phyloP scores from a whole-genome alignment of 2,329 filamentous ascomycete genomes.

The Botryotinia globosa region DNA sequence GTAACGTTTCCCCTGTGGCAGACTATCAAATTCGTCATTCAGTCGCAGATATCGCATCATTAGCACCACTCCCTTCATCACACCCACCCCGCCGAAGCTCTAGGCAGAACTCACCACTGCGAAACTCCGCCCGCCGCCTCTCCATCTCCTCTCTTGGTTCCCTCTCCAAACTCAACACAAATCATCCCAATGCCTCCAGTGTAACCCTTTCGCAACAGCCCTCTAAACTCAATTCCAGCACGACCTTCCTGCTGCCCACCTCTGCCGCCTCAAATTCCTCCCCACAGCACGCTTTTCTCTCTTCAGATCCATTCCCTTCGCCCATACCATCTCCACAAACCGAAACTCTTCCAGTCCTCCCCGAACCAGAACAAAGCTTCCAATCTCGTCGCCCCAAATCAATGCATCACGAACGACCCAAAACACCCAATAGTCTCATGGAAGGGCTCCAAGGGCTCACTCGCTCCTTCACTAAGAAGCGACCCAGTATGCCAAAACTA shows the following conservation, averaged over 20 bases:
- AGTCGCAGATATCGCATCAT: conserved; percentile 12
- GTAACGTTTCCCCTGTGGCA: conserved; percentile 1
- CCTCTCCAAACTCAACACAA: conserved; percentile 17
- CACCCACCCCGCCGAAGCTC: conserved; percentile 14
- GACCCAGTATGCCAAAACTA: conserved; percentile 20
- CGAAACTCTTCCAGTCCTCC: not conserved
- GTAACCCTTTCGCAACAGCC: conserved; percentile 9
- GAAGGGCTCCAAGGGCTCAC: conserved; percentile 20
- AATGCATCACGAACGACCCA: conserved; percentile 18
- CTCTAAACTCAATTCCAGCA: conserved; percentile 1
- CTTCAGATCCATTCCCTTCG: conserved; percentile 32
- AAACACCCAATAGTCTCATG: conserved; percentile 20
- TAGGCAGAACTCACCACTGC: not conserved
- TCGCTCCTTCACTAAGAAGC: conserved; percentile 15
- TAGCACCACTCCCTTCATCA: not conserved
- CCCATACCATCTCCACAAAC: conserved; percentile 12
- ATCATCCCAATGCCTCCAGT: not conserved
- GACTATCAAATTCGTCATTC: conserved; percentile 17
- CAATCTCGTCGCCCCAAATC: conserved; percentile 11
- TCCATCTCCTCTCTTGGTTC: conserved; percentile 27
- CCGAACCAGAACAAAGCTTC: conserved; percentile 12
- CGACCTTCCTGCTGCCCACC: conserved; percentile 15
- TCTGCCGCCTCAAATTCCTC: conserved; percentile 11
- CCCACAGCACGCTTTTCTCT: conserved; percentile 31
- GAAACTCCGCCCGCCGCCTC: conserved; percentile 13